Evolutionary conservation across 495 filamentous ascomycete species (phyloP), one percentile per base, ranked within the genome.

Genomic region (Tuber aestivum): DNA sequence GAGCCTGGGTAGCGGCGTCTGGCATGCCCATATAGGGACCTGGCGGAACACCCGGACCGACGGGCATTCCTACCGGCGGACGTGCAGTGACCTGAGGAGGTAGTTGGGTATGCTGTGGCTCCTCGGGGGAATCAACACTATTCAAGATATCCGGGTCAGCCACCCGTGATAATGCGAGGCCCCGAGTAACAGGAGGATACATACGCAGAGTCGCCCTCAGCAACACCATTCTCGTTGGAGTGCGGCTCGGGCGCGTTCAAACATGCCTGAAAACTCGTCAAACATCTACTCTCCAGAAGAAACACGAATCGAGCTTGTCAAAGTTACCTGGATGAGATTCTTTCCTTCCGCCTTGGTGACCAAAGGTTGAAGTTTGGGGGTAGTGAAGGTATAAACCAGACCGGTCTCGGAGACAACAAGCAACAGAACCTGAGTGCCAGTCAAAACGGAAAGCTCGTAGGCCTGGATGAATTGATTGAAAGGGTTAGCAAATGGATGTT

Each of bases 261-360:
- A 83, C 95, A 99, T 50, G 95, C 95, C 95, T 97, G 80, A 76
- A 75, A 69, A 40, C 73, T 72, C 37, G 74, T 81, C 74, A 80
- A 82, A 18, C 56, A 32, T 32, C 56, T 14, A 65, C 4, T 65
- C 76, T 83, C 77, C 37, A 56, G 37, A 75, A 21, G 56, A 75
- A 61, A 70, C 42, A 50, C 72, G 74, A 73, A 75, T 61, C 69
- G 20, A 42, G 68, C 18, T 45, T 21, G 73, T 65, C 45, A 40
- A 38, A 48, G 65, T 89, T 89, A 98, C 96, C 91, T 99, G 96
- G 76, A 99, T 99, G 61, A 99, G 87, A 83, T 99, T 99, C 89
- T 99, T 99, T 86, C 96, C 96, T 84, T 99, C 96, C 16, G 96
- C 91, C 88, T 99, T 99, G 78, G 96, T 99, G 75, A 99, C 96